These are phyloP conservation scores for Dryas octopetala DNA, from an alignment of 306 rosid genomes.

Conservation along the genomic window DNA sequence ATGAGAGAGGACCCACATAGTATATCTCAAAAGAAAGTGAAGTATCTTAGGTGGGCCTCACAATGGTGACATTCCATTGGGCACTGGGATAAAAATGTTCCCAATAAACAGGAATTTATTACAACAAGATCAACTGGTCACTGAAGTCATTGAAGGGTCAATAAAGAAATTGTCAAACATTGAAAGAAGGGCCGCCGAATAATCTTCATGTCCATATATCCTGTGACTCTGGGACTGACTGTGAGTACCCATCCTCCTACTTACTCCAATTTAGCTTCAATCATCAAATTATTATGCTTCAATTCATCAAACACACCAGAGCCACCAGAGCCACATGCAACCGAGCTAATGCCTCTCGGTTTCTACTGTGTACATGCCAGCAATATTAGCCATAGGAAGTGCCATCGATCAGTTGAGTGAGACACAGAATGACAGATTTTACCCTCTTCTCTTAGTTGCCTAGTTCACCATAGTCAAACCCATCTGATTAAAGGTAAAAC, in stretches of 20 bases:
- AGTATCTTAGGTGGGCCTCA: constrained; percentile 2
- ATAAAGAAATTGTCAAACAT: too few species aligned
- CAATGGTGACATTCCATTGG: not conserved
- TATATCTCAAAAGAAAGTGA: constrained; percentile 6
- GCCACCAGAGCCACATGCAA: too few species aligned
- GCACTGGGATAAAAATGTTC: not conserved
- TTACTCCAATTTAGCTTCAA: not conserved
- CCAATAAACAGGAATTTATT: not conserved
- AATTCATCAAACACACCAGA: not conserved
- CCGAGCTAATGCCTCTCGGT: not conserved
- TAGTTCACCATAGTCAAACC: not conserved
- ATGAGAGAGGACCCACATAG: not conserved
- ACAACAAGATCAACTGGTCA: not conserved
- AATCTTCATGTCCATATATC: not conserved
- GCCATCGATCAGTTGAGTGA: not conserved
- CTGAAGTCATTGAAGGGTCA: too few species aligned
- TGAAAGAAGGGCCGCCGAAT: not conserved
- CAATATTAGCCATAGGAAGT: constrained; percentile 1
- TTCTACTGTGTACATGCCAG: not conserved
- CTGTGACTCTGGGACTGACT: too few species aligned
- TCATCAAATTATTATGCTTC: not conserved
- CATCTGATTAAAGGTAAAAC: not conserved
- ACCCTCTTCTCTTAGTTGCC: not conserved
- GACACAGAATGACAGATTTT: not conserved
- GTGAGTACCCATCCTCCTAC: not conserved